Conservation (phyloP, 2,329 filamentous ascomycete genomes). For the Thielaviopsis ethacetica region DNA sequence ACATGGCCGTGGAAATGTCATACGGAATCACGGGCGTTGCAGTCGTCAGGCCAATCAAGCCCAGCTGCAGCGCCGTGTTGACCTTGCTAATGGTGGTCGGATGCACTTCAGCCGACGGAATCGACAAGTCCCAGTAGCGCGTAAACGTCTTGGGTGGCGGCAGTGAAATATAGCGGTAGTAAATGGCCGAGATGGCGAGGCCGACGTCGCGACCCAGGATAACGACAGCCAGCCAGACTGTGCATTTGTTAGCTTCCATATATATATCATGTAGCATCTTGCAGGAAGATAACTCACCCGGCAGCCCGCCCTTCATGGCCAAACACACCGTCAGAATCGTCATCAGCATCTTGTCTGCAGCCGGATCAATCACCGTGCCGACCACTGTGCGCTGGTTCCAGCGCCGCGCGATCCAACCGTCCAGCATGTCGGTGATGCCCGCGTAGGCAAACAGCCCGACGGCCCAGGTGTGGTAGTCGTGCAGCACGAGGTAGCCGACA, state of each 20-base stretch:
- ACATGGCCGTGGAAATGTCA: constrained; percentile 38
- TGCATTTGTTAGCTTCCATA: no score
- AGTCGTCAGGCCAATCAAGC: constrained; percentile 71
- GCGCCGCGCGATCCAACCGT: constrained; percentile 80
- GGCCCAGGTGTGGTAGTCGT: constrained; percentile 64
- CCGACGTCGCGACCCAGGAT: constrained; percentile 81
- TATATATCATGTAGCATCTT: not conserved
- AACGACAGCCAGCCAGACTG: constrained; percentile 74
- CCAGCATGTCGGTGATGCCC: constrained; percentile 76
- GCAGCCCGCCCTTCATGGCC: constrained; percentile 66
- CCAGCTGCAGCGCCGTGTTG: constrained; percentile 85
- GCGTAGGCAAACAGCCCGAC: constrained; percentile 83
- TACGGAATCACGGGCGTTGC: constrained; percentile 58
- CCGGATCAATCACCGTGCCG: constrained; percentile 84
- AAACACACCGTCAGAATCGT: constrained; percentile 77
- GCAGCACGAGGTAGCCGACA: constrained; percentile 75
- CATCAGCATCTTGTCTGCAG: constrained; percentile 96
- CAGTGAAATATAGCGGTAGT: constrained; percentile 89
- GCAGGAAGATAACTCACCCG: constrained; percentile 35
- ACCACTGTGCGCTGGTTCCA: constrained; percentile 88
- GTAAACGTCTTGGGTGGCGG: constrained; percentile 84
- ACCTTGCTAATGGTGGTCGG: constrained; percentile 76
- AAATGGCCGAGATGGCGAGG: constrained; percentile 72
- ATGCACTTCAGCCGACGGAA: constrained; percentile 72
- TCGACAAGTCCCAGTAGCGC: constrained; percentile 92